Evolutionary conservation across 768 basidiomycete species (phyloP).

Genomic region (Artomyces pyxidatus): DNA sequence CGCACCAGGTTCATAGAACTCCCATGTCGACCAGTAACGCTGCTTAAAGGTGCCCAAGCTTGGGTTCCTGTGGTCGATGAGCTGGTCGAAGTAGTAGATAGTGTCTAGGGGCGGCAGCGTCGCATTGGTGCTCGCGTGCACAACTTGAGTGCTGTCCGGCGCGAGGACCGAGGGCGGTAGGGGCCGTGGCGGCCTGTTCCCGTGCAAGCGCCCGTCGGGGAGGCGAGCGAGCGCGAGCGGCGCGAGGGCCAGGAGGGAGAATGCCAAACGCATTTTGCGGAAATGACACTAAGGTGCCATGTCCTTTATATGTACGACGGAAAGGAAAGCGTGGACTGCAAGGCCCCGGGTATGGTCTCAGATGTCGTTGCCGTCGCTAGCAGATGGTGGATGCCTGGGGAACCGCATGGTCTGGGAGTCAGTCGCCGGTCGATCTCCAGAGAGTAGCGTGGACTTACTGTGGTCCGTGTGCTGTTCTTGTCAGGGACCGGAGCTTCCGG

Average conservation of each 20-base stretch:
- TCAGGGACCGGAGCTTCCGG: too few relatives aligned
- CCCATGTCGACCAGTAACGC: constrained; percentile 63
- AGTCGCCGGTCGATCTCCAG: too few relatives aligned
- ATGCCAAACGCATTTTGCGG: too few relatives aligned
- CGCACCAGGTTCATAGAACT: constrained; percentile 45
- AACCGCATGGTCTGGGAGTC: too few relatives aligned
- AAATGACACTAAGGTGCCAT: too few relatives aligned
- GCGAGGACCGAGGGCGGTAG: not conserved
- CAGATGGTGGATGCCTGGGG: too few relatives aligned
- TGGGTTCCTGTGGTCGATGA: constrained; percentile 48
- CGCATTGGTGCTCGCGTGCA: constrained; percentile 18
- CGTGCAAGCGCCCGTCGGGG: not conserved
- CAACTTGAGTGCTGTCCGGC: not conserved
- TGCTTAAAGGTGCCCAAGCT: constrained; percentile 67
- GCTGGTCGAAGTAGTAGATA: constrained; percentile 46
- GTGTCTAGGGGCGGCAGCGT: constrained; percentile 26
- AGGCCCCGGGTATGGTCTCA: too few relatives aligned
- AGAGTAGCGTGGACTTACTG: too few relatives aligned
- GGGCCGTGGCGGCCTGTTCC: constrained; percentile 2
- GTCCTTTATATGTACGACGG: not conserved
- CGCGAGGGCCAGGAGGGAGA: not conserved
- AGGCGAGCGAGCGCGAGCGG: not conserved
- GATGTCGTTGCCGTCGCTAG: too few relatives aligned
- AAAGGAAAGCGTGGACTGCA: too few relatives aligned
- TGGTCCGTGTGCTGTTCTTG: too few relatives aligned